These are phyloP conservation scores for Zasmidium citrigriseum DNA, from an alignment of 2,329 filamentous ascomycete species.

Conservation along the genomic window DNA sequence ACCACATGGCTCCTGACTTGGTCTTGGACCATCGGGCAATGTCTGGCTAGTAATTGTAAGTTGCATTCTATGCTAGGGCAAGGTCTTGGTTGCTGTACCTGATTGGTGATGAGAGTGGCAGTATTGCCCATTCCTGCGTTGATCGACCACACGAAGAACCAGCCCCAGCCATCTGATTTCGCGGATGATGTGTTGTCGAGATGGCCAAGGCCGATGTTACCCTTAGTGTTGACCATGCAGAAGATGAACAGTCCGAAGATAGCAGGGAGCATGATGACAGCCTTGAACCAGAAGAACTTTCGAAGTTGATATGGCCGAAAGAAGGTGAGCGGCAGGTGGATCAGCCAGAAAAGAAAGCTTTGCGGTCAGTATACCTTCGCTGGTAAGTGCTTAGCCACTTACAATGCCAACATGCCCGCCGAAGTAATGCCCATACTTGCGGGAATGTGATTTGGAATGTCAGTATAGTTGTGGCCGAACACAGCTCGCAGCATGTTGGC, in stretches of 20 bases:
- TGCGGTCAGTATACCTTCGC: constrained; percentile 37
- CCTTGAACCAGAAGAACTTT: constrained; percentile 50
- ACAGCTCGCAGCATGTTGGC: constrained; percentile 34
- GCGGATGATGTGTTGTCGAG: constrained; percentile 49
- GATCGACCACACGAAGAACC: constrained; percentile 45
- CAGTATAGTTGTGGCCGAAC: constrained; percentile 41
- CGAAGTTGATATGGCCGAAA: constrained; percentile 48
- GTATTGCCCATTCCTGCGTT: constrained; percentile 45
- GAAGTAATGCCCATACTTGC: constrained; percentile 35
- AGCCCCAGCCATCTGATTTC: constrained; percentile 32
- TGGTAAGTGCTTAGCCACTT: constrained; percentile 40
- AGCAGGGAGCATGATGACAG: constrained; percentile 39
- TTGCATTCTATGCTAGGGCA: no score
- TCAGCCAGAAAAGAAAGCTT: constrained; percentile 33
- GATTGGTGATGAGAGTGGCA: constrained; percentile 49
- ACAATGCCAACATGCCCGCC: constrained; percentile 37
- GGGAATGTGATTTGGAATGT: constrained; percentile 35
- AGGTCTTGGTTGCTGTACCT: no score
- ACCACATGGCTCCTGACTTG: constrained; percentile 43
- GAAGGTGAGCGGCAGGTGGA: constrained; percentile 39
- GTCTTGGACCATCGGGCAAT: constrained; percentile 46
- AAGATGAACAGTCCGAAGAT: constrained; percentile 39
- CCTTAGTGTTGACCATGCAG: constrained; percentile 38
- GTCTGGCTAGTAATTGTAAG: not conserved
- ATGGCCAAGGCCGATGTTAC: constrained; percentile 35